Base-by-base conservation (phyloP, 2,329 filamentous ascomycete species). In the Fusarium beomiforme region DNA sequence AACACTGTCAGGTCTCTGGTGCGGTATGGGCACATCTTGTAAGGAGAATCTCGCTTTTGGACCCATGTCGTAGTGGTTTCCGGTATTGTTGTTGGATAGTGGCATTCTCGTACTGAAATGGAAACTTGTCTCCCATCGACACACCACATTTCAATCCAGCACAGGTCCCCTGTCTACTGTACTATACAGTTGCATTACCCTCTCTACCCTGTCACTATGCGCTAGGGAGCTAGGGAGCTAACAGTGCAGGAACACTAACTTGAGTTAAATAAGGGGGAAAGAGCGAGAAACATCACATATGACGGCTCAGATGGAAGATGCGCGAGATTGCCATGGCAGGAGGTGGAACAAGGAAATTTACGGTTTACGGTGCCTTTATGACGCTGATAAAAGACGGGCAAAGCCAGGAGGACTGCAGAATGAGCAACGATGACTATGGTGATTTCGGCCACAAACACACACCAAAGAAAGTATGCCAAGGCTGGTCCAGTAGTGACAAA, bases 91-190 rank as follows among this genome's bases (percentile, higher is more conserved):
- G 61, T 64, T 76, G 61, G 59, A 61, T 51, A 70, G 65, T 47
- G 60, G 53, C 50, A 71, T 63, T 69, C 59, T 58, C 55, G 31
- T 50, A 46, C 67, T 60, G 62, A 63, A 64, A 50, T 58, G 47
- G 44, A 50, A 57, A 57, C 53, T 29, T 61, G 56, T 53, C 64
- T 73, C 53, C 71, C 57, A 59, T 64, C 60, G 71, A 74, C 58
- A 74, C 50, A 72, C 74, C 73, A 75, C 64, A 75, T 71, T 70
- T 75, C 69, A 57, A 75, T 71, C 64, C 65, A 58, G 64, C 69
- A 74, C 63, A 54, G 47, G 53, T 61, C 53, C 72, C 68, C 61
- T 58, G 47, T 55, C 56, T 17, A 42, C 37, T 67, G 31, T 59
- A 71, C 68, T 46, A 39, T 53, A 50, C 39, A 66, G 56, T 62